Conservation (phyloP, 345 rosid genomes). For the Acer campestre region DNA sequence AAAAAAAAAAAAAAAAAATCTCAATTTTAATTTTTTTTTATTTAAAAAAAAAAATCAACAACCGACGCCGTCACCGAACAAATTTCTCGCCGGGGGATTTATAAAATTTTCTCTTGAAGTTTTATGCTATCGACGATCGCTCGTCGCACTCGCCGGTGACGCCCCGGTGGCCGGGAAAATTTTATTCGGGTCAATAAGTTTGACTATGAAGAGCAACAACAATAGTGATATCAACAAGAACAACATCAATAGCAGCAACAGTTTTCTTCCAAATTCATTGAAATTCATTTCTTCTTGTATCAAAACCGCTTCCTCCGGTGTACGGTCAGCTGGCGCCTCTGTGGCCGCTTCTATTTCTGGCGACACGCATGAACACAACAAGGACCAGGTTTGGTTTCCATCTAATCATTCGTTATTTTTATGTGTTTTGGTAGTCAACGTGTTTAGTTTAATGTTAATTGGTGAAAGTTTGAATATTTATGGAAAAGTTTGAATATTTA, state of each 20-base stretch:
- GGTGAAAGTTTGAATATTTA: neutral
- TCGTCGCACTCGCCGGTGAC: constrained; percentile 43
- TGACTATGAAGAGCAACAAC: constrained; percentile 67
- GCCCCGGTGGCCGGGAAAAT: constrained; percentile 54
- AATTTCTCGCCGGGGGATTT: constrained; percentile 10
- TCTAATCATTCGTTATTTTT: neutral
- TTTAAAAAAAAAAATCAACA: constrained; percentile 33
- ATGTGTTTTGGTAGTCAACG: neutral
- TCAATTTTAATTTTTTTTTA: constrained; percentile 16
- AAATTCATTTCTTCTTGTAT: constrained; percentile 87
- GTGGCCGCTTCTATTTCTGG: constrained; percentile 83
- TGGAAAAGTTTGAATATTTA: neutral
- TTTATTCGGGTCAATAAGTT: constrained; percentile 12
- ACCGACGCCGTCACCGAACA: constrained; percentile 21
- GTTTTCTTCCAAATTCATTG: constrained; percentile 73
- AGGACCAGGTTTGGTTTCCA: constrained; percentile 66
- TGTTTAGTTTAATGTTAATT: neutral
- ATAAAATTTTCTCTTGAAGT: neutral
- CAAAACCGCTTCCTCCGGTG: constrained; percentile 93
- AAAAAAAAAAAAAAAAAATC: constrained; percentile 18
- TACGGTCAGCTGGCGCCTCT: constrained; percentile 82
- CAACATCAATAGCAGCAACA: constrained; percentile 34
- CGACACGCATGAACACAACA: constrained; percentile 55
- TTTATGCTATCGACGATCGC: constrained; percentile 58
- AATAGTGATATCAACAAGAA: constrained; percentile 28